Conservation (phyloP, 2,329 filamentous ascomycete genomes). For the Rasamsonia emersonii region DNA sequence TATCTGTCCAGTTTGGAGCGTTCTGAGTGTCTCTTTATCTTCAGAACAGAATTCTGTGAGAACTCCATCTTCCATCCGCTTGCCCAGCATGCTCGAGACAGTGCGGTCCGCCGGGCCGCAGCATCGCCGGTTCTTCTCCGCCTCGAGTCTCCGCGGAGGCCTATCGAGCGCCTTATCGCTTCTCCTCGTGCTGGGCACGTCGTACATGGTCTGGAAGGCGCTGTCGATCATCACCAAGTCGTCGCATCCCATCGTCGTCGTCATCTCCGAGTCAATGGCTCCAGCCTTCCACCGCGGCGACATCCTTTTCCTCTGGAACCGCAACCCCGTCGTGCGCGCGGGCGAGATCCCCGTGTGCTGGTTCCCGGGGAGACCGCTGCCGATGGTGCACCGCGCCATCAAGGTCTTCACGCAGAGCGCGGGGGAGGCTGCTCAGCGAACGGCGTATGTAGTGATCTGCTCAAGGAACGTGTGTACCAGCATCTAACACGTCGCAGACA, state of each 20-base stretch:
- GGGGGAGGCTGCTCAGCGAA: neutral
- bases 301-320: slow-evolving; percentile 10
- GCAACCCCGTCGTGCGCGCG: neutral
- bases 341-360: slow-evolving; percentile 11
- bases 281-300: slow-evolving; percentile 10
- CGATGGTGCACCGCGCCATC: slow-evolving; percentile 12
- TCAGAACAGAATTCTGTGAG: too few species aligned
- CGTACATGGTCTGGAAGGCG: slow-evolving; percentile 7
- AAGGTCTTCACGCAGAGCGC: slow-evolving; percentile 5
- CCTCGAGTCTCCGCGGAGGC: too few species aligned
- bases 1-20: too few species aligned
- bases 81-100: too few species aligned
- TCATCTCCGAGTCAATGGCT: slow-evolving; percentile 11
- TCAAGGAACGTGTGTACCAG: neutral
- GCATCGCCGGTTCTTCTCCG: too few species aligned
- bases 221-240: slow-evolving; percentile 5
- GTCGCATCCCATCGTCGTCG: slow-evolving; percentile 7
- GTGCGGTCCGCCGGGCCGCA: too few species aligned
- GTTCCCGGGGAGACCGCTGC: slow-evolving; percentile 8
- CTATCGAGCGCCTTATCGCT: too few species aligned
- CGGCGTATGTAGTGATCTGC: too few species aligned
- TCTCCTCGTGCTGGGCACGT: neutral
- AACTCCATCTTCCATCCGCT: too few species aligned
- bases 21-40: too few species aligned
- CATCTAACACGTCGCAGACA: slow-evolving; percentile 9